Percentiles rank a stretch among this genome's conserved stretches.
These are phyloP conservation scores for Colletotrichum lini DNA, from an alignment of 2,329 filamentous ascomycete genomes.

Conservation along the genomic window DNA sequence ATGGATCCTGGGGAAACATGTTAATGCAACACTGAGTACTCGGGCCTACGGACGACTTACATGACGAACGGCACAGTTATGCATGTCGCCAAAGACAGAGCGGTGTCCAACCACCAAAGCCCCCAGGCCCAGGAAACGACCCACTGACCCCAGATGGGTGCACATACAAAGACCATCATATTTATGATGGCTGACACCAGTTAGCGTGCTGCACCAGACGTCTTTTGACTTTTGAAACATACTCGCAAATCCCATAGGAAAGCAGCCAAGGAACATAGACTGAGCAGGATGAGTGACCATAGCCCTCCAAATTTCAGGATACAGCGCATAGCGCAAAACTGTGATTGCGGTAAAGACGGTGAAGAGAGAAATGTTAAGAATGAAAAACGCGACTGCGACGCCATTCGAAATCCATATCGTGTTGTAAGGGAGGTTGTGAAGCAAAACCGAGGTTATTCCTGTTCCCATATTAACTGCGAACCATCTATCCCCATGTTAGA, in stretches of 20 bases:
- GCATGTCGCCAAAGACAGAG: constrained; percentile 67
- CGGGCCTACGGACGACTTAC: constrained; percentile 47
- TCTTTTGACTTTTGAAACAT: constrained; percentile 36
- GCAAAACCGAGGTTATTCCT: constrained; percentile 75
- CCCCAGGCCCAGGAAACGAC: constrained; percentile 69
- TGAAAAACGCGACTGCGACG: constrained; percentile 67
- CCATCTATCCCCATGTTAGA: constrained; percentile 58
- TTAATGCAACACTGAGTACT: neutral
- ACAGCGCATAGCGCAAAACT: constrained; percentile 73
- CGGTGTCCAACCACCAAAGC: constrained; percentile 71
- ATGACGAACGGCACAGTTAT: constrained; percentile 71
- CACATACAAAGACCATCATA: constrained; percentile 73
- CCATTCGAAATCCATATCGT: constrained; percentile 65
- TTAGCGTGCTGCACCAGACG: constrained; percentile 36
- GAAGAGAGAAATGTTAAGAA: constrained; percentile 73
- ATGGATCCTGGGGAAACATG: constrained; percentile 49
- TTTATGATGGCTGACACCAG: constrained; percentile 67
- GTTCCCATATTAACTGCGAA: constrained; percentile 77
- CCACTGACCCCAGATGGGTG: constrained; percentile 71
- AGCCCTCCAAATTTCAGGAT: constrained; percentile 74
- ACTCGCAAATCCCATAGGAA: constrained; percentile 78
- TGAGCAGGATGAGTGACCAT: constrained; percentile 79
- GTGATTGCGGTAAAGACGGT: constrained; percentile 67
- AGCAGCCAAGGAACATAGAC: constrained; percentile 77
- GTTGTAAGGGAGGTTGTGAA: constrained; percentile 74